A percentile compares a stretch with the other conserved stretches of the same genome.
These are phyloP conservation scores for Micractinium sp. DNA, from an alignment of 139 green algal genomes.

Conservation along the genomic window DNA sequence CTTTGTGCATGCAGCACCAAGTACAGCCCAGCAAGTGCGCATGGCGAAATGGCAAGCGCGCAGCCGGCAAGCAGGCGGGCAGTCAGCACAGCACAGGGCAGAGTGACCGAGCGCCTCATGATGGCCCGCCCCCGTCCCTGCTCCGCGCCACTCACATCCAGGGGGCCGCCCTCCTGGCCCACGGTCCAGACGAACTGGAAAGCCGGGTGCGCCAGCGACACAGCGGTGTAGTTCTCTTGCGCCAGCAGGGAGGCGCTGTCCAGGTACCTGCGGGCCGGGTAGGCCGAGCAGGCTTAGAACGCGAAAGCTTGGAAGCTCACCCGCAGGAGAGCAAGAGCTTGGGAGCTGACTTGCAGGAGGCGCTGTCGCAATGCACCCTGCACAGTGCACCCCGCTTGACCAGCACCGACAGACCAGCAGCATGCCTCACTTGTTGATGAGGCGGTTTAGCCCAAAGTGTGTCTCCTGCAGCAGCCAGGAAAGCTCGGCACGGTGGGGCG, in stretches of 20 bases:
- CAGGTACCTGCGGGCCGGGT: not conserved
- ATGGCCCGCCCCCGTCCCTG: too few species aligned
- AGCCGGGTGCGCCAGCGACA: not conserved
- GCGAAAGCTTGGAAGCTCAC: too few species aligned
- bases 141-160: not conserved
- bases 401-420: not conserved
- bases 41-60: not conserved
- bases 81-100: not conserved
- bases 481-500: too few species aligned
- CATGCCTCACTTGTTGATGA: not conserved
- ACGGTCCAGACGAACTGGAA: slow-evolving; percentile 13
- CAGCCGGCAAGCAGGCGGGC: too few species aligned
- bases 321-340: too few species aligned
- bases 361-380: not conserved
- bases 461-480: not conserved
- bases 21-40: not conserved
- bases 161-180: slow-evolving; percentile 1
- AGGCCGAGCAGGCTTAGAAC: not conserved
- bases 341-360: too few species aligned
- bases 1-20: not conserved
- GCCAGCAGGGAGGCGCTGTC: not conserved
- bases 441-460: not conserved
- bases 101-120: not conserved
- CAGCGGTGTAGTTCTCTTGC: too few species aligned
- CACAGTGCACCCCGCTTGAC: not conserved